phyloP scores from a whole-genome alignment of 2,329 filamentous ascomycete genomes.

The Gaeumannomyces tritici region DNA sequence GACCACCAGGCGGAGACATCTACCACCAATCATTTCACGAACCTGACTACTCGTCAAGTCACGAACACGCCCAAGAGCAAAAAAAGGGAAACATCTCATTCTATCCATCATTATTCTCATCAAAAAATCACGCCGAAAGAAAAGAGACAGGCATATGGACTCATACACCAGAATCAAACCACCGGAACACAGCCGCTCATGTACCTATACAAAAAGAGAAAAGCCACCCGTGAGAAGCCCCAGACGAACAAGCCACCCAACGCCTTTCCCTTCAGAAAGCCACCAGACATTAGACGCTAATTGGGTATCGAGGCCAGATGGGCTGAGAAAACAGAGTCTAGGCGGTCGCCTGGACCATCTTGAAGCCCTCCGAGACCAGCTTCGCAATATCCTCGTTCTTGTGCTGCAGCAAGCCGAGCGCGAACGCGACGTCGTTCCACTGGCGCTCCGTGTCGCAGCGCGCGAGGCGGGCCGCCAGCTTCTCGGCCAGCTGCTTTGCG shows the following conservation, averaged over 20 bases:
- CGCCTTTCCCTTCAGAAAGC: background rate
- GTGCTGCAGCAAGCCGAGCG: slow-evolving; percentile 79
- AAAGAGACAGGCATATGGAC: background rate
- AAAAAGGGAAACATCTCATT: background rate
- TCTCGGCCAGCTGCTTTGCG: slow-evolving; percentile 85
- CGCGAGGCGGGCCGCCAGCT: slow-evolving; percentile 75
- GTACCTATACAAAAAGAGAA: background rate
- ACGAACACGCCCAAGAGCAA: background rate
- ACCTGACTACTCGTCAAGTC: no score
- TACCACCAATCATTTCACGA: background rate
- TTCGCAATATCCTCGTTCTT: slow-evolving; percentile 87
- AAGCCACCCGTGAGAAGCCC: background rate
- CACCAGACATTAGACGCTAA: background rate
- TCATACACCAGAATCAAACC: background rate
- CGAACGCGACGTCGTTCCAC: slow-evolving; percentile 96
- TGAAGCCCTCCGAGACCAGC: slow-evolving; percentile 65
- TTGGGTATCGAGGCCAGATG: background rate
- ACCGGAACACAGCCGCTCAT: background rate
- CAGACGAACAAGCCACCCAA: background rate
- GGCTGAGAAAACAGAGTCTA: slow-evolving; percentile 16
- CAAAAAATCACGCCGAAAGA: background rate
- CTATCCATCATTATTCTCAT: slow-evolving; percentile 1
- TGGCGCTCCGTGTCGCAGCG: slow-evolving; percentile 88
- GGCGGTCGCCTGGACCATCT: slow-evolving; percentile 54
- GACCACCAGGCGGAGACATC: background rate